Conservation (phyloP, 768 basidiomycete genomes). For the Amanita phalloides region DNA sequence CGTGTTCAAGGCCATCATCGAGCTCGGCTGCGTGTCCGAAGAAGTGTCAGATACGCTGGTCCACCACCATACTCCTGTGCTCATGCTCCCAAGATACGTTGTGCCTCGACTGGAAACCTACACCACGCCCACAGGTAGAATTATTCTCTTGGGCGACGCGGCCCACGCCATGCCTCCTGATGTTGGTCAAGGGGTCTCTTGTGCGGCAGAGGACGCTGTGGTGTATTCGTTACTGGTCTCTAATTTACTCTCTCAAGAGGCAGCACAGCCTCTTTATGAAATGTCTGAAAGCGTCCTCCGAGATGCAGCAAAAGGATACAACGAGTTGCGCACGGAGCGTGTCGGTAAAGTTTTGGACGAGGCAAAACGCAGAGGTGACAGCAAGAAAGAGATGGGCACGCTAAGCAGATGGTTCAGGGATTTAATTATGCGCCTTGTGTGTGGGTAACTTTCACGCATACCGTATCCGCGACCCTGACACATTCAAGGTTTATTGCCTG, state of each 20-base stretch:
- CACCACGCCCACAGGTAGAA: slow-evolving; percentile 17
- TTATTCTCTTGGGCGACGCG: slow-evolving; percentile 32
- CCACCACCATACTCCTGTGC: slow-evolving; percentile 11
- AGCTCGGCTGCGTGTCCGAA: slow-evolving; percentile 17
- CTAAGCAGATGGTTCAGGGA: slow-evolving; percentile 23
- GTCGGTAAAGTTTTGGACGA: slow-evolving; percentile 21
- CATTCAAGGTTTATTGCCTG: slow-evolving; percentile 18
- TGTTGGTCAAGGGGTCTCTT: slow-evolving; percentile 29
- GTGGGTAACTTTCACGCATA: slow-evolving; percentile 12
- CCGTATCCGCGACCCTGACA: background rate
- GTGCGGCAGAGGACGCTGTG: slow-evolving; percentile 29
- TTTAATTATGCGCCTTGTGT: slow-evolving; percentile 20
- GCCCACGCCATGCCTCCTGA: slow-evolving; percentile 34
- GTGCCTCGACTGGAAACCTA: slow-evolving; percentile 24
- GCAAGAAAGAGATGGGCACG: slow-evolving; percentile 20
- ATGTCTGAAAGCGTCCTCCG: background rate
- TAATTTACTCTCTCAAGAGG: slow-evolving; percentile 13
- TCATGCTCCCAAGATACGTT: slow-evolving; percentile 27
- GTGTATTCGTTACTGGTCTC: slow-evolving; percentile 23
- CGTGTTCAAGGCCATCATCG: slow-evolving; percentile 18
- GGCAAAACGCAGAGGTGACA: slow-evolving; percentile 20
- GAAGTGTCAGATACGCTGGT: background rate
- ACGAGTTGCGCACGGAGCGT: slow-evolving; percentile 22
- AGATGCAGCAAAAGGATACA: slow-evolving; percentile 4
- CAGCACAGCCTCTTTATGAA: background rate